A percentile compares a stretch with the other conserved stretches of the same genome.
Evolutionary conservation across 2,329 filamentous ascomycete species (phyloP).

Genomic region (Endothia cerciana): DNA sequence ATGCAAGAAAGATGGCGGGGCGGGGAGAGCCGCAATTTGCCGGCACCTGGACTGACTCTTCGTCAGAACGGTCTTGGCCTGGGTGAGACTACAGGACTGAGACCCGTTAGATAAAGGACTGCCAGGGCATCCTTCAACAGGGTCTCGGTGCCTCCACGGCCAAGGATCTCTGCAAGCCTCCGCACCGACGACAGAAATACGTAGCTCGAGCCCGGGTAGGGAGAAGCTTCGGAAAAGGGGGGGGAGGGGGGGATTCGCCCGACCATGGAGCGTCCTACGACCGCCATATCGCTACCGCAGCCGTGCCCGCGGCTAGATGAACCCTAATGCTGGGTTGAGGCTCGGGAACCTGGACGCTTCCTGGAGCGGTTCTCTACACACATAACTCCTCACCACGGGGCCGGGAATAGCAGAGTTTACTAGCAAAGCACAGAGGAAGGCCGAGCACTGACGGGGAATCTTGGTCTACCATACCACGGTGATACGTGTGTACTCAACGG

Average conservation of each 20-base stretch:
- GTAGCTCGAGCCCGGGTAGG: neutral
- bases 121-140: slow-evolving; percentile 11
- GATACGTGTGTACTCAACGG: neutral
- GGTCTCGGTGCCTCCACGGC: neutral
- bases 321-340: slow-evolving; percentile 8
- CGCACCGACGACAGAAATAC: slow-evolving; percentile 10
- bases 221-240: neutral
- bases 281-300: neutral
- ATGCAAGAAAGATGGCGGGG: slow-evolving; percentile 19
- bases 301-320: slow-evolving; percentile 18
- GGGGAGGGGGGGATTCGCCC: neutral
- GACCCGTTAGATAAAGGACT: slow-evolving; percentile 11
- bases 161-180: slow-evolving; percentile 2
- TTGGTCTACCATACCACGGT: neutral
- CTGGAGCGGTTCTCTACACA: slow-evolving; percentile 15
- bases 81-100: neutral
- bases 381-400: slow-evolving; percentile 20
- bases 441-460: neutral
- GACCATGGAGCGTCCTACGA: neutral
- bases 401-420: slow-evolving; percentile 22
- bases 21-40: slow-evolving; percentile 13
- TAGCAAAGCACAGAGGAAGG: neutral
- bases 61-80: neutral
- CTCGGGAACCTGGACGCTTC: slow-evolving; percentile 18
- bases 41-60: slow-evolving; percentile 4